These are phyloP conservation scores for Styphnolobium japonicum DNA, from an alignment of 306 rosid species.

Conservation along the genomic window DNA sequence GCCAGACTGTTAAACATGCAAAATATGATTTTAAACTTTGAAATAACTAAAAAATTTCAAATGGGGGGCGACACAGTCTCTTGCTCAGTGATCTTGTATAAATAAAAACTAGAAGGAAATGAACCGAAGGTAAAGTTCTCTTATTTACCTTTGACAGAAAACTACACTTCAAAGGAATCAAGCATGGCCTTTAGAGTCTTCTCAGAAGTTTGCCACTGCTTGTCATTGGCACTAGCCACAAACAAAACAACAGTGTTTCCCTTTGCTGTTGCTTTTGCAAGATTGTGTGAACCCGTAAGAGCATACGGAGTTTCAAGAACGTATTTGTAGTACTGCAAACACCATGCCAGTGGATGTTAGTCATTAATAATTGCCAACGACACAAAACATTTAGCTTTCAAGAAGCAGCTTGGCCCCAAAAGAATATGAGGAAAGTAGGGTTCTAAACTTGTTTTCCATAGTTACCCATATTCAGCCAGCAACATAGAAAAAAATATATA, in stretches of 20 bases:
- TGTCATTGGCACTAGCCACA: slow-evolving; percentile 90
- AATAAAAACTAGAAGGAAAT: slow-evolving; percentile 17
- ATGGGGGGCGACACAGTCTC: slow-evolving; percentile 1
- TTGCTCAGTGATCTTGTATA: slow-evolving; percentile 19
- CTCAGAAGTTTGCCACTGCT: slow-evolving; percentile 82
- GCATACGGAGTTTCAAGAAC: slow-evolving; percentile 90
- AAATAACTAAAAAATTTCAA: not conserved
- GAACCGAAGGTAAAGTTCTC: slow-evolving; percentile 4
- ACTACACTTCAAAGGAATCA: slow-evolving; percentile 78
- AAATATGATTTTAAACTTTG: not conserved
- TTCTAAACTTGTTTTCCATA: not conserved
- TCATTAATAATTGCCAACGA: not conserved
- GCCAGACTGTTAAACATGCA: not conserved
- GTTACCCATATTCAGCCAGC: not conserved
- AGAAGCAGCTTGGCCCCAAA: not conserved
- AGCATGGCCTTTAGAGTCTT: slow-evolving; percentile 76
- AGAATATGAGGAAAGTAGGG: not conserved
- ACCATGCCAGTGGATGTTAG: slow-evolving; percentile 16
- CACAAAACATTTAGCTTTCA: not conserved
- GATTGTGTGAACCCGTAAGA: slow-evolving; percentile 90
- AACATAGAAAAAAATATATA: not conserved
- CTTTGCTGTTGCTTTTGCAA: slow-evolving; percentile 96
- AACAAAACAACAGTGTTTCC: slow-evolving; percentile 89
- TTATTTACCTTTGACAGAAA: slow-evolving; percentile 32
- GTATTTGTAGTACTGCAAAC: slow-evolving; percentile 78